Evolutionary conservation across 176 grass and related monocot genomes (phyloP).

Genomic region (Raddia distichophylla): DNA sequence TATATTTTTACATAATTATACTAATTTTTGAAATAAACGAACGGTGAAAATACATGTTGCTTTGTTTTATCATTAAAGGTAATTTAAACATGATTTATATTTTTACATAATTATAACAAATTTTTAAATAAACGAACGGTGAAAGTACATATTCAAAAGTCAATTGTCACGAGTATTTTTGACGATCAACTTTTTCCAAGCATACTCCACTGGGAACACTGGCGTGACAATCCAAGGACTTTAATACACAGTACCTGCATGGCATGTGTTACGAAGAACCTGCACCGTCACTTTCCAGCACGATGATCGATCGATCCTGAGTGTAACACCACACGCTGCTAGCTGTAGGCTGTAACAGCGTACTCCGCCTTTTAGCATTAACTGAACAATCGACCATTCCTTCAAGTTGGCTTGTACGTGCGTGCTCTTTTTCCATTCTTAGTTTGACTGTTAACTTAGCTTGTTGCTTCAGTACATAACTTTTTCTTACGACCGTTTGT

Average conservation of each 20-base stretch:
- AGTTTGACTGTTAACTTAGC: not conserved
- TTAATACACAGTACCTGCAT: not conserved
- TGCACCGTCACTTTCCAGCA: conserved; percentile 28
- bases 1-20: too few species aligned
- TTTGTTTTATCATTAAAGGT: too few species aligned
- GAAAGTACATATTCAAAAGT: too few species aligned
- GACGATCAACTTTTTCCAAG: too few species aligned
- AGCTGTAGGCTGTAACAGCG: not conserved
- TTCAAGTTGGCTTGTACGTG: not conserved
- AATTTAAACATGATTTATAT: too few species aligned
- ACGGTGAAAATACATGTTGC: too few species aligned
- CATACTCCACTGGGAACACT: too few species aligned
- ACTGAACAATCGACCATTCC: not conserved
- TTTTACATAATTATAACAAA: too few species aligned
- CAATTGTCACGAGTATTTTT: too few species aligned
- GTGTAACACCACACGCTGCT: not conserved
- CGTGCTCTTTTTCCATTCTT: not conserved
- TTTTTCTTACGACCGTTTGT: not conserved
- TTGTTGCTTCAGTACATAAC: not conserved
- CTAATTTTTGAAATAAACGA: too few species aligned
- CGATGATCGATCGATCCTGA: not conserved
- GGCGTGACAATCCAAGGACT: not conserved
- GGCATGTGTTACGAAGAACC: not conserved
- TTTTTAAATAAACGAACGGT: too few species aligned
- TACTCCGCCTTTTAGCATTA: not conserved